Evolutionary conservation across 2,329 filamentous ascomycete genomes (phyloP).

Genomic region (Paraphaeosphaeria sporulosa): DNA sequence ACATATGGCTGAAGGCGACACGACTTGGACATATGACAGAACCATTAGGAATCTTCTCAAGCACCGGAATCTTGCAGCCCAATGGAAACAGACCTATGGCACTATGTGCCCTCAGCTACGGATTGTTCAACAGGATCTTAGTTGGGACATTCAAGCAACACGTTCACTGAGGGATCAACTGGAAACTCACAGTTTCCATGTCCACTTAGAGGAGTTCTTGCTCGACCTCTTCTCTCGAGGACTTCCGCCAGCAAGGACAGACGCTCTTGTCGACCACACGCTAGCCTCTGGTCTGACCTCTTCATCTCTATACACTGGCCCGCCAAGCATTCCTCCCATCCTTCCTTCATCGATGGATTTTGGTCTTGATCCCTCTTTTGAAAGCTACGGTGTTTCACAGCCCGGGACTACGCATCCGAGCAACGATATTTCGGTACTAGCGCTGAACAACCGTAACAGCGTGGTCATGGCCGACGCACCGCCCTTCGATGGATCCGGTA

Average conservation of each 20-base stretch:
- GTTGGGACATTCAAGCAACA: slow-evolving; percentile 16
- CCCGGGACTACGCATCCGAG: not conserved
- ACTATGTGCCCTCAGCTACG: slow-evolving; percentile 9
- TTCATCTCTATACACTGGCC: not conserved
- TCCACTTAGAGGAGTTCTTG: slow-evolving; percentile 9
- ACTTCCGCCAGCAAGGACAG: not conserved
- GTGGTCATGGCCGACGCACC: slow-evolving; percentile 10
- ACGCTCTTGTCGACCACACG: not conserved
- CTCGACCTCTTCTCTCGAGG: slow-evolving; percentile 16
- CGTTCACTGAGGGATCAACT: slow-evolving; percentile 15
- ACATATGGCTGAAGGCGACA: slow-evolving; percentile 11
- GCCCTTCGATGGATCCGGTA: not conserved
- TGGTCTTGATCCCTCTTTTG: not conserved
- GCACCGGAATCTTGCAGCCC: not conserved
- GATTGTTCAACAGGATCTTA: slow-evolving; percentile 10
- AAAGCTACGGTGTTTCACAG: too few relatives aligned
- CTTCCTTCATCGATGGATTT: not conserved
- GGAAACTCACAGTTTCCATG: slow-evolving; percentile 13
- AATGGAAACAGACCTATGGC: slow-evolving; percentile 14
- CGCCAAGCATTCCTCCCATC: not conserved
- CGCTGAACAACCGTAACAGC: slow-evolving; percentile 5
- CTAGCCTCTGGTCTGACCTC: not conserved
- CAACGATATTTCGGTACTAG: not conserved
- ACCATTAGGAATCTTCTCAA: slow-evolving; percentile 19
- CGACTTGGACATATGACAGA: slow-evolving; percentile 17